Percentiles rank a stretch among this genome's conserved stretches.
Conservation (phyloP, 2,329 filamentous ascomycete species). For the Fusarium sp. region DNA sequence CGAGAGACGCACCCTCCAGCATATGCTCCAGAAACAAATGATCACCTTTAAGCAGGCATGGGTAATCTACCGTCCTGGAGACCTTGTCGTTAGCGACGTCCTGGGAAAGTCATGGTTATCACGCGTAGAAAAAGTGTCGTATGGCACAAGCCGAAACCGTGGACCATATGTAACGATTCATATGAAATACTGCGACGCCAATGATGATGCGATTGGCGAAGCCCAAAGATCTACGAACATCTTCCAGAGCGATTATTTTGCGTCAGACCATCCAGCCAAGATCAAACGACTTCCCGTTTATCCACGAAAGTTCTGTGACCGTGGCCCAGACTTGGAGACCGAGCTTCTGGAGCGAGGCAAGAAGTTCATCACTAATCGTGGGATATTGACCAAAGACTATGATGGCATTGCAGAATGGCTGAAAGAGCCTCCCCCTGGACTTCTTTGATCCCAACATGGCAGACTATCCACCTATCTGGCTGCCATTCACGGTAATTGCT, state of each 20-base stretch:
- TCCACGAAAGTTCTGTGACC: background rate
- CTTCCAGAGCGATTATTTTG: background rate
- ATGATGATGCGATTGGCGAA: background rate
- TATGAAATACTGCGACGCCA: background rate
- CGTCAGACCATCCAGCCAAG: background rate
- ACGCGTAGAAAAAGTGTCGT: background rate
- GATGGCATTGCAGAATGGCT: background rate
- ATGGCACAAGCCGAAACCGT: background rate
- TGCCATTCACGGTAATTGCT: accelerated
- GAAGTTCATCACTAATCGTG: background rate
- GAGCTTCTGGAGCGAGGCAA: background rate
- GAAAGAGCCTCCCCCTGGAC: background rate
- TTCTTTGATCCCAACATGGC: background rate
- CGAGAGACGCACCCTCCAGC: background rate
- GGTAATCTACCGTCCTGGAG: background rate
- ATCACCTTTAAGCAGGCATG: background rate
- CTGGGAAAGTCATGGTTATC: background rate
- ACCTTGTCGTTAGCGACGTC: background rate
- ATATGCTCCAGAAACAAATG: background rate
- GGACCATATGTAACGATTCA: background rate
- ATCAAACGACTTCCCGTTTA: background rate
- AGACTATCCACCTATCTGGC: background rate
- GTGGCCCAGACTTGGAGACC: background rate
- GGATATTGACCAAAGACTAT: background rate
- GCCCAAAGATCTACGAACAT: background rate